These are phyloP conservation scores for Fusarium nematophilum DNA, from an alignment of 2,329 filamentous ascomycete genomes.

Conservation along the genomic window DNA sequence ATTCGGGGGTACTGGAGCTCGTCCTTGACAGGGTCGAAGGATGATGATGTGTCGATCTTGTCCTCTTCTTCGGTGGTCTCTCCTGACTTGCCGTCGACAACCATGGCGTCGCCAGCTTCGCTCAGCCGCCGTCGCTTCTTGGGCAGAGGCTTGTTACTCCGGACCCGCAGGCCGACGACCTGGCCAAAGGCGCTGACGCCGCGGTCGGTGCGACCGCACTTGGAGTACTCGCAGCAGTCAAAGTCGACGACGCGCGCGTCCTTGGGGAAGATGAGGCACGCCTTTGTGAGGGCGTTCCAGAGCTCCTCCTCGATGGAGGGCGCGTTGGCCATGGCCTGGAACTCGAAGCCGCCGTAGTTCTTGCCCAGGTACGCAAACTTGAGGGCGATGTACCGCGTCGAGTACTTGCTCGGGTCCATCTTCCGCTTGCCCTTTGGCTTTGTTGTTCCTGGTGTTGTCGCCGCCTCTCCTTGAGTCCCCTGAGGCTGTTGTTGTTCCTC, in stretches of 20 bases:
- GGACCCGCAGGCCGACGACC: conserved; percentile 84
- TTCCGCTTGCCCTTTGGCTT: conserved; percentile 60
- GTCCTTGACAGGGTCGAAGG: conserved; percentile 76
- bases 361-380: conserved; percentile 95
- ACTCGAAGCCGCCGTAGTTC: conserved; percentile 93
- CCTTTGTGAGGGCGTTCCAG: conserved; percentile 89
- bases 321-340: conserved; percentile 76
- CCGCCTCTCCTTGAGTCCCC: conserved; percentile 6
- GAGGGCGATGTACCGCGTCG: conserved; percentile 85
- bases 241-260: conserved; percentile 76
- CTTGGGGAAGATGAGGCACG: conserved; percentile 81
- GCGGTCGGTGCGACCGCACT: conserved; percentile 91
- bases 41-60: conserved; percentile 41
- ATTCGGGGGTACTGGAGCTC: conserved; percentile 87
- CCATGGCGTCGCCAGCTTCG: conserved; percentile 39
- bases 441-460: not conserved
- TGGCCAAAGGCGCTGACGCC: conserved; percentile 98
- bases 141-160: conserved; percentile 78
- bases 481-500: conserved; percentile 5
- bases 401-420: conserved; percentile 84
- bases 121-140: conserved; percentile 40
- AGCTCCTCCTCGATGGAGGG: conserved; percentile 93
- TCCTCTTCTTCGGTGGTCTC: conserved; percentile 34
- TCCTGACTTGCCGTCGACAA: conserved; percentile 29
- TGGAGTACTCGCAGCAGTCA: conserved; percentile 89